These are phyloP conservation scores for Cadophora malorum DNA, from an alignment of 2,329 filamentous ascomycete species.

Conservation along the genomic window DNA sequence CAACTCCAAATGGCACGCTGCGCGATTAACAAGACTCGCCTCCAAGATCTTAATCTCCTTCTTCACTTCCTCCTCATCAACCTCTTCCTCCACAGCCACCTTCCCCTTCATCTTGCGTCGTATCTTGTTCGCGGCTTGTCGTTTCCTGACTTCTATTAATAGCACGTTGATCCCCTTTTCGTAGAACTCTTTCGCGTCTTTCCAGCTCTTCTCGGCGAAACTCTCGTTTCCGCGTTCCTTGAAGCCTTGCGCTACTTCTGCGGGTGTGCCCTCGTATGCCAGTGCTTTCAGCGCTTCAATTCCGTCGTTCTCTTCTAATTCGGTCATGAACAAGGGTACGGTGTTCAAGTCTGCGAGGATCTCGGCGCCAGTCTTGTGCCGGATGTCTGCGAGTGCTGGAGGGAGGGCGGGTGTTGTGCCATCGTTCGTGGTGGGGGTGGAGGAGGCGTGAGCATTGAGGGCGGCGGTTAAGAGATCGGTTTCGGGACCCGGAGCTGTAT, in stretches of 20 bases:
- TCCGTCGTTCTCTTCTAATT: slow-evolving; percentile 82
- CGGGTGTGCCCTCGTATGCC: slow-evolving; percentile 88
- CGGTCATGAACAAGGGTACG: slow-evolving; percentile 93
- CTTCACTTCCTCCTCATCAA: slow-evolving; percentile 52
- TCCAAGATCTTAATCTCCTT: slow-evolving; percentile 72
- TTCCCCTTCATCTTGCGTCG: slow-evolving; percentile 3
- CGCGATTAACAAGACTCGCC: slow-evolving; percentile 83
- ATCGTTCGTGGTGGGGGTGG: slow-evolving; percentile 30
- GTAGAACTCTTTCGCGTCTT: slow-evolving; percentile 91
- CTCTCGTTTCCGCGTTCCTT: slow-evolving; percentile 92
- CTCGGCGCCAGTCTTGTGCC: slow-evolving; percentile 63
- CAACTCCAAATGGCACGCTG: slow-evolving; percentile 86
- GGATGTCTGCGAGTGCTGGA: slow-evolving; percentile 62
- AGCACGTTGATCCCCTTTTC: slow-evolving; percentile 82
- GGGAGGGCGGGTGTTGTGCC: slow-evolving; percentile 52
- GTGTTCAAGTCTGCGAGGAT: slow-evolving; percentile 70
- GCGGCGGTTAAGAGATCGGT: slow-evolving; percentile 42
- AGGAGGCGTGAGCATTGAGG: slow-evolving; percentile 34
- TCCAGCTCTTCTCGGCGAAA: slow-evolving; percentile 75
- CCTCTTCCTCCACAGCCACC: slow-evolving; percentile 44
- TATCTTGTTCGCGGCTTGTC: slow-evolving; percentile 43
- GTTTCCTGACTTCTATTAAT: slow-evolving; percentile 64
- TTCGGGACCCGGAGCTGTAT: slow-evolving; percentile 16
- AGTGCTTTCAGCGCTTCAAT: slow-evolving; percentile 88
- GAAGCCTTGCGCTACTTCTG: slow-evolving; percentile 84